These are phyloP conservation scores for Hypoxylon sp. DNA, from an alignment of 2,329 filamentous ascomycete genomes.

Conservation along the genomic window DNA sequence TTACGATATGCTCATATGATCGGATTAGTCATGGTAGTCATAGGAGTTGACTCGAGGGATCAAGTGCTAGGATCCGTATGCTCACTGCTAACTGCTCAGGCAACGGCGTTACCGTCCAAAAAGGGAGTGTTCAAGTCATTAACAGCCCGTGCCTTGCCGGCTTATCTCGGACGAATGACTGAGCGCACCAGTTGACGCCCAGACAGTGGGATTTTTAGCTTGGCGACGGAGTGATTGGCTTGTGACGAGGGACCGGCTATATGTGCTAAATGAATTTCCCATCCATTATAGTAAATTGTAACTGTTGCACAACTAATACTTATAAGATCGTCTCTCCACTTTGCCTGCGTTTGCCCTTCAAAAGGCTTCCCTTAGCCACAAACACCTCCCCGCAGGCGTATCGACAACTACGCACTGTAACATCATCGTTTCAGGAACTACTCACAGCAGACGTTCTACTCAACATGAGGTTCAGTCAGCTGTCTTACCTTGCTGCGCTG, in stretches of 20 bases:
- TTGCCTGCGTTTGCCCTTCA: constrained; percentile 17
- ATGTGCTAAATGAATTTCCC: constrained; percentile 41
- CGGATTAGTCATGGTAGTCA: not conserved
- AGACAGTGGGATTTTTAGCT: constrained; percentile 28
- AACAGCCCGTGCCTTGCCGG: constrained; percentile 21
- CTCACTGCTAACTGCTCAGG: constrained; percentile 1
- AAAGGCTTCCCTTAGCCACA: constrained; percentile 28
- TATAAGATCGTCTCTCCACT: constrained; percentile 33
- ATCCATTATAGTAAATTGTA: constrained; percentile 18
- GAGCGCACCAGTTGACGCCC: constrained; percentile 19
- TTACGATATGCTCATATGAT: constrained; percentile 1
- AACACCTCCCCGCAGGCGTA: constrained; percentile 18
- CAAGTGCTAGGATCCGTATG: constrained; percentile 1
- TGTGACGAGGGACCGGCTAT: constrained; percentile 40
- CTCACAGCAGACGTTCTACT: constrained; percentile 8
- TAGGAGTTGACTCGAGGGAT: not conserved
- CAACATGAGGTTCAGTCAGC: constrained; percentile 42
- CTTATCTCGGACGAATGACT: constrained; percentile 44
- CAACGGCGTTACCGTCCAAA: constrained; percentile 13
- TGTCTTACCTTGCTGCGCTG: constrained; percentile 35
- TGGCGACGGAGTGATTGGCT: constrained; percentile 38
- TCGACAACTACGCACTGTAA: constrained; percentile 17
- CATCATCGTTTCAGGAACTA: constrained; percentile 3
- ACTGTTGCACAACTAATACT: constrained; percentile 27
- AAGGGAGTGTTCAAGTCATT: constrained; percentile 11